Percentiles rank a stretch among this genome's conserved stretches.
Conservation (phyloP, 148 eudicot species). For the Fagopyrum homotropicum region DNA sequence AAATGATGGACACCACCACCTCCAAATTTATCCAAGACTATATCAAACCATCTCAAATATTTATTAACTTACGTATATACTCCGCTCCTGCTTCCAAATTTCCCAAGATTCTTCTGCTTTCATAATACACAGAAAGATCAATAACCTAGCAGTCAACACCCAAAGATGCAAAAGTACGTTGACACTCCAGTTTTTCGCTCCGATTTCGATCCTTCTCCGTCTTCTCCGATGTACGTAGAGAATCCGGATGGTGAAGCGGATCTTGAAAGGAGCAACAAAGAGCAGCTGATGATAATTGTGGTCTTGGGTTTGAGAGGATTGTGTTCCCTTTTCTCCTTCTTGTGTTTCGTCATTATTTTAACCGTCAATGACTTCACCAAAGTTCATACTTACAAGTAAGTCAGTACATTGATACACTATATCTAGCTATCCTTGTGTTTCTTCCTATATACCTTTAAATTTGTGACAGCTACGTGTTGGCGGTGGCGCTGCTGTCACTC, state of each 20-base stretch:
- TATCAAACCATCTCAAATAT: neutral
- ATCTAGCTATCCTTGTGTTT: no score
- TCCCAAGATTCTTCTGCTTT: neutral
- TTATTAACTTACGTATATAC: neutral
- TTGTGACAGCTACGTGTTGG: neutral
- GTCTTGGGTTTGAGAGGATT: neutral
- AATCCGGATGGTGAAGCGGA: neutral
- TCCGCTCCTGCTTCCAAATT: neutral
- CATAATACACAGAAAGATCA: neutral
- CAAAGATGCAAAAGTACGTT: neutral
- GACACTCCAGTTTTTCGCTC: neutral
- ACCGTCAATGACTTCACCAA: constrained; percentile 1
- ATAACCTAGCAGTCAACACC: no score
- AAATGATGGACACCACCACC: neutral
- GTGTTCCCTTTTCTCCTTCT: constrained; percentile 8
- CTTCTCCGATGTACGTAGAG: constrained; percentile 6
- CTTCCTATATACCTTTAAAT: no score
- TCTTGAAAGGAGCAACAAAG: neutral
- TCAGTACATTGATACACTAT: neutral
- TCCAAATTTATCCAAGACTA: neutral
- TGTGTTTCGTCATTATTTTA: neutral
- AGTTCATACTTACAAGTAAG: neutral
- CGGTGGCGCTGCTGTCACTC: neutral
- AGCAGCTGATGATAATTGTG: neutral
- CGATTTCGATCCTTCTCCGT: neutral